A percentile compares a stretch with the other conserved stretches of the same genome.
These are phyloP conservation scores for Metrosideros polymorpha DNA, from an alignment of 441 rosid species.

Conservation along the genomic window DNA sequence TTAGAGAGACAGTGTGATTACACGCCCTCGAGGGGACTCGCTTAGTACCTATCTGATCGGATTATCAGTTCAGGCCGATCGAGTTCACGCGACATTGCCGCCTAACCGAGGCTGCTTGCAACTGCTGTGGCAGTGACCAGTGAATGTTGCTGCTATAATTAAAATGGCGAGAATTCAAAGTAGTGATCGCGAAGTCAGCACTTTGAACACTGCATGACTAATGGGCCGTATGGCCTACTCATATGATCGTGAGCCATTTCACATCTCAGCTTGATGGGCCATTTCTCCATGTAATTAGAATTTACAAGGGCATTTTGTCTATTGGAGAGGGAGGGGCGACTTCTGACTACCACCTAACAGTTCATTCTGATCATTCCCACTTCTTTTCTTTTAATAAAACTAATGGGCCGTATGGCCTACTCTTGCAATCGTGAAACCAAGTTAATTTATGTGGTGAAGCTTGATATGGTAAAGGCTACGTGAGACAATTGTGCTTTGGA, in stretches of 20 bases:
- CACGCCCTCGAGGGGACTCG: not conserved
- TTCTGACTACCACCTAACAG: not conserved
- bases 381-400: not conserved
- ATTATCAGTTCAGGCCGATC: not conserved
- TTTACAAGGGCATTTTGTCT: not conserved
- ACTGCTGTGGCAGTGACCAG: not conserved
- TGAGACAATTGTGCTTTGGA: not conserved
- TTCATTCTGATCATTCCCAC: not conserved
- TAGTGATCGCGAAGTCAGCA: not conserved
- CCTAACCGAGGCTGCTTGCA: not conserved
- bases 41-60: not conserved
- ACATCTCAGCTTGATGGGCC: not conserved
- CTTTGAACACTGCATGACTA: not conserved
- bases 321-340: not conserved
- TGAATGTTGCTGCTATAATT: not conserved
- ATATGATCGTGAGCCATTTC: not conserved
- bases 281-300: not conserved
- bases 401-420: too few relatives aligned
- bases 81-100: not conserved
- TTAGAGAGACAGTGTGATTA: not conserved
- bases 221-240: not conserved
- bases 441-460: not conserved
- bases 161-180: not conserved
- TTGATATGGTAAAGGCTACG: not conserved
- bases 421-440: not conserved